Evolutionary conservation across 2,329 filamentous ascomycete genomes (phyloP).

Genomic region (Chalara sp.): DNA sequence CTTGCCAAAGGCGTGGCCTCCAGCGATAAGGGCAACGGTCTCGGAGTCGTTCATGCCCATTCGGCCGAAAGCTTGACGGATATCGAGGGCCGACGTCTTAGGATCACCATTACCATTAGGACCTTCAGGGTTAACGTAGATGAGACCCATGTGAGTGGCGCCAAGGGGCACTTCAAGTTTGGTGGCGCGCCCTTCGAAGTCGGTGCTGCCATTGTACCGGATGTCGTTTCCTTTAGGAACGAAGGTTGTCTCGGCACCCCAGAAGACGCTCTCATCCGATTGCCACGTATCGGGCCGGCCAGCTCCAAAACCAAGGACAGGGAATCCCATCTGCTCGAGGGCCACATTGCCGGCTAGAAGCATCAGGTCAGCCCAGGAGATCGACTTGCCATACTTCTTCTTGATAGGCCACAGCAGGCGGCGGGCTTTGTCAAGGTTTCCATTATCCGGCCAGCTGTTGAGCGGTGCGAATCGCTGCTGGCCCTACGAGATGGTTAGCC

Average conservation of each 20-base stretch:
- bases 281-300: slow-evolving; percentile 69
- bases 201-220: slow-evolving; percentile 52
- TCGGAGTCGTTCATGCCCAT: slow-evolving; percentile 84
- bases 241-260: slow-evolving; percentile 70
- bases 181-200: slow-evolving; percentile 45
- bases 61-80: slow-evolving; percentile 66
- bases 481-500: slow-evolving; percentile 36
- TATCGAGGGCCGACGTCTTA: slow-evolving; percentile 61
- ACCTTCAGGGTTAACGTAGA: slow-evolving; percentile 78
- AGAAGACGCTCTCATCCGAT: slow-evolving; percentile 70
- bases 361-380: slow-evolving; percentile 71
- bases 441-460: slow-evolving; percentile 79
- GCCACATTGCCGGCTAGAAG: slow-evolving; percentile 70
- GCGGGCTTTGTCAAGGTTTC: slow-evolving; percentile 71
- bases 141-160: slow-evolving; percentile 68
- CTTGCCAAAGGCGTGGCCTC: slow-evolving; percentile 76
- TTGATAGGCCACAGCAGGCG: slow-evolving; percentile 76
- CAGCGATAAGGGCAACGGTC: slow-evolving; percentile 72
- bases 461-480: slow-evolving; percentile 76
- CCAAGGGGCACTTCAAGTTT: slow-evolving; percentile 62
- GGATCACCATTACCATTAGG: slow-evolving; percentile 68
- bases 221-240: slow-evolving; percentile 57
- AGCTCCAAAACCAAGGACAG: slow-evolving; percentile 66
- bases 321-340: slow-evolving; percentile 69
- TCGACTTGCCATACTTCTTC: slow-evolving; percentile 78